Evolutionary conservation across 2,329 filamentous ascomycete genomes (phyloP).

Genomic region (Alternaria hordeiaustralica): DNA sequence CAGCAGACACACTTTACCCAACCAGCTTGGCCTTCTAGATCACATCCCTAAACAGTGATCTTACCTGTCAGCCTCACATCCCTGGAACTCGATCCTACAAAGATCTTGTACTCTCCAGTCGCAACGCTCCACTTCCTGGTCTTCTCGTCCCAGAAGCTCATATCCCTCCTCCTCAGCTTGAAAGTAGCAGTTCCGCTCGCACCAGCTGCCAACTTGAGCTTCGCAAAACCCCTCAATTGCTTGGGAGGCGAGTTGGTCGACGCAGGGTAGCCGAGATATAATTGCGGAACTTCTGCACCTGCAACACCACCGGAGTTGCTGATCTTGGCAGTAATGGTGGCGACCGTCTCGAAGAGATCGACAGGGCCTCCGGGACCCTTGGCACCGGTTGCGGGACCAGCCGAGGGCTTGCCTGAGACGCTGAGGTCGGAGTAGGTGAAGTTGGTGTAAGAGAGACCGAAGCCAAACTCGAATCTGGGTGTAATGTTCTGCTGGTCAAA

Average conservation of each 20-base stretch:
- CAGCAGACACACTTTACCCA: background rate
- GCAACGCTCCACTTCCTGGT: constrained; percentile 45
- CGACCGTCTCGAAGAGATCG: constrained; percentile 45
- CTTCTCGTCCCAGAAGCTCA: constrained; percentile 47
- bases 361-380: constrained; percentile 36
- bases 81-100: constrained; percentile 45
- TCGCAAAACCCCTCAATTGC: constrained; percentile 48
- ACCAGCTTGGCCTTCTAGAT: background rate
- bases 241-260: constrained; percentile 39
- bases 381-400: constrained; percentile 33
- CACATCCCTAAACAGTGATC: constrained; percentile 36
- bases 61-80: constrained; percentile 44
- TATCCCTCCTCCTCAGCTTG: constrained; percentile 44
- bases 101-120: constrained; percentile 40
- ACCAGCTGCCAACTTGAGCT: constrained; percentile 41
- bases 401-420: constrained; percentile 27
- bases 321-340: constrained; percentile 44
- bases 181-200: constrained; percentile 42
- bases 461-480: constrained; percentile 55
- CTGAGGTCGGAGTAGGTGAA: constrained; percentile 50
- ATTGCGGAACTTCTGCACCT: constrained; percentile 49
- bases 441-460: constrained; percentile 52
- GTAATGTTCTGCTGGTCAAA: constrained; percentile 52
- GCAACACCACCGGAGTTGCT: constrained; percentile 44
- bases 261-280: constrained; percentile 46